Evolutionary conservation across 1,284 basidiomycete genomes (phyloP).

Genomic region (Fomitopsis pinicola): DNA sequence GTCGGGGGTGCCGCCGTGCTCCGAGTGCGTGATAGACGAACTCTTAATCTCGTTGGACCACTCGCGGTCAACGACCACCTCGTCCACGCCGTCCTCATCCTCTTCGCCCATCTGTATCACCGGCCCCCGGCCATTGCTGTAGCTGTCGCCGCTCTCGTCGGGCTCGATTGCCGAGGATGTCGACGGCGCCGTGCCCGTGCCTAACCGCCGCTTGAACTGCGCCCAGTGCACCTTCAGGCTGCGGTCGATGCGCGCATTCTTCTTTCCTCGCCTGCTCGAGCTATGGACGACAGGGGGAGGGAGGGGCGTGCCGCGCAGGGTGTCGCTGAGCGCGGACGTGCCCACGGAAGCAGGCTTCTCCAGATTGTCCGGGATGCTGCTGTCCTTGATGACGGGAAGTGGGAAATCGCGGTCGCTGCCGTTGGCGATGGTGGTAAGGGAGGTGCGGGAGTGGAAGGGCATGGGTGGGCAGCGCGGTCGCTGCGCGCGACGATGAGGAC

Average conservation of each 20-base stretch:
- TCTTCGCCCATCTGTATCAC: slow-evolving; percentile 27
- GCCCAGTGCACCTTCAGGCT: slow-evolving; percentile 38
- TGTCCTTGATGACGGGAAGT: background rate
- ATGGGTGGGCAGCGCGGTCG: slow-evolving; percentile 7
- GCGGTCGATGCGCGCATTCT: slow-evolving; percentile 33
- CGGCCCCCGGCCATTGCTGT: slow-evolving; percentile 23
- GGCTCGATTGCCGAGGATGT: slow-evolving; percentile 36
- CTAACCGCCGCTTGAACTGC: slow-evolving; percentile 38
- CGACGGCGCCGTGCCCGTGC: slow-evolving; percentile 37
- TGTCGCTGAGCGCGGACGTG: slow-evolving; percentile 4
- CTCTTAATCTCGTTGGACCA: slow-evolving; percentile 58
- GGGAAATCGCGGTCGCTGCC: slow-evolving; percentile 4
- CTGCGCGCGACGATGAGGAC: slow-evolving; percentile 6
- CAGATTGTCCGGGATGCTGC: background rate
- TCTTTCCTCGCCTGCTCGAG: slow-evolving; percentile 14
- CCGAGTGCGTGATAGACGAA: slow-evolving; percentile 42
- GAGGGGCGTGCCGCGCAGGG: slow-evolving; percentile 8
- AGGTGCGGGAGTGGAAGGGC: slow-evolving; percentile 17
- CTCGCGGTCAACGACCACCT: slow-evolving; percentile 67
- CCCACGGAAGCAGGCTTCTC: slow-evolving; percentile 4
- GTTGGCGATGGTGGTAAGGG: slow-evolving; percentile 15
- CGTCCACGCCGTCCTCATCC: slow-evolving; percentile 46
- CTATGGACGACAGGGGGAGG: slow-evolving; percentile 18
- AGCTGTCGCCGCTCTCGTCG: slow-evolving; percentile 36
- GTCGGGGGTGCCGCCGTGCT: slow-evolving; percentile 42